Evolutionary conservation across 2,329 filamentous ascomycete species (phyloP).

Genomic region (Scedosporium dehoogii): DNA sequence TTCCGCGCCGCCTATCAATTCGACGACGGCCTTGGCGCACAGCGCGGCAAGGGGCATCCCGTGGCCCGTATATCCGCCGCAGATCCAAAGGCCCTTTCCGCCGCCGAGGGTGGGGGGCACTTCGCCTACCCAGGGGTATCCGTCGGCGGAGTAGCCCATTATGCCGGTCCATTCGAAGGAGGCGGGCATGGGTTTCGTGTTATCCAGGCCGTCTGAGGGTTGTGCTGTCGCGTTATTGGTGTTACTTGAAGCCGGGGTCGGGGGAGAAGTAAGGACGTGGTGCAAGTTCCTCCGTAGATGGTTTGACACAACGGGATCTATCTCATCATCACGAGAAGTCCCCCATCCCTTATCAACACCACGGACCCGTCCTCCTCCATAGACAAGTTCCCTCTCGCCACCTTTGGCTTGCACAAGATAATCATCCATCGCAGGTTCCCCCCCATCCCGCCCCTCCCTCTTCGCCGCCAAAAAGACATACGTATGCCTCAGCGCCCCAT

Average conservation of each 20-base stretch:
- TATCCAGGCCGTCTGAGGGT: no score
- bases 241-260: constrained; percentile 13
- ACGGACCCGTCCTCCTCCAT: constrained; percentile 58
- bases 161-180: constrained; percentile 68
- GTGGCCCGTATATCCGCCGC: constrained; percentile 61
- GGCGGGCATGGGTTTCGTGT: constrained; percentile 27
- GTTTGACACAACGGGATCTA: constrained; percentile 44
- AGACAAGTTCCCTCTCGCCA: constrained; percentile 50
- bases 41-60: constrained; percentile 68
- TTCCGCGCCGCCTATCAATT: constrained; percentile 42
- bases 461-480: constrained; percentile 47
- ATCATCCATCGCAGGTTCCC: constrained; percentile 45
- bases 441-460: no score
- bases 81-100: constrained; percentile 46
- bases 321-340: constrained; percentile 46
- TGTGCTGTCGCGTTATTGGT: no score
- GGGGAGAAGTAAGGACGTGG: constrained; percentile 31
- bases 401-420: constrained; percentile 64
- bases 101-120: constrained; percentile 45
- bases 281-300: constrained; percentile 42
- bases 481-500: constrained; percentile 39
- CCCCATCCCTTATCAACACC: constrained; percentile 39
- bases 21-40: constrained; percentile 52
- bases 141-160: constrained; percentile 65
- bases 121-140: constrained; percentile 58